phyloP scores from a whole-genome alignment of 163 green algal genomes.

The Scenedesmus sp. region DNA sequence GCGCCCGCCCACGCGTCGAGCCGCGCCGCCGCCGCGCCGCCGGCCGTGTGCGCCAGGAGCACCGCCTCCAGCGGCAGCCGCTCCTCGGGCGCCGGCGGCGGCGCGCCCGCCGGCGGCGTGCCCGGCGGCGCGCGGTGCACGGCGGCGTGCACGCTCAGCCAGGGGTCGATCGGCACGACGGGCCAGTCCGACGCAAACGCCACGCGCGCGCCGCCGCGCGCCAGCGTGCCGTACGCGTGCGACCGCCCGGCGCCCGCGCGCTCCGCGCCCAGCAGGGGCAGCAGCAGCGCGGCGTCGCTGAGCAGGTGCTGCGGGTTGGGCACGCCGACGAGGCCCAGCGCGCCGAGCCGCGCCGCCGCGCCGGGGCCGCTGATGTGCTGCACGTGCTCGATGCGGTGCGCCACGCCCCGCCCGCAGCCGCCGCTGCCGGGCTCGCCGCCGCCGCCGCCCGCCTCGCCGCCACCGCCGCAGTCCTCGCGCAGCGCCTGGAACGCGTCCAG shows the following conservation, averaged over 20 bases:
- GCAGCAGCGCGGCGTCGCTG: slow-evolving; percentile 61
- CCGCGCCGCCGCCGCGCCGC: slow-evolving; percentile 45
- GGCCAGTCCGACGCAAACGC: slow-evolving; percentile 79
- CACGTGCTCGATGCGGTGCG: slow-evolving; percentile 52
- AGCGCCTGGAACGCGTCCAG: slow-evolving; percentile 40
- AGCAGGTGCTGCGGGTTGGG: slow-evolving; percentile 81
- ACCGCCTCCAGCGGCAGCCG: slow-evolving; percentile 52
- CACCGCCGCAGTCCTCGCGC: neutral
- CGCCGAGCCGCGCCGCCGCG: slow-evolving; percentile 24
- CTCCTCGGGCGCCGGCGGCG: slow-evolving; percentile 47
- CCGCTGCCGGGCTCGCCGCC: neutral
- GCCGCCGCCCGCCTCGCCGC: neutral
- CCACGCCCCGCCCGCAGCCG: neutral
- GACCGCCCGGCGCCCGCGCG: slow-evolving; percentile 32
- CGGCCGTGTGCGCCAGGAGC: slow-evolving; percentile 59
- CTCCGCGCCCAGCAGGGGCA: slow-evolving; percentile 41
- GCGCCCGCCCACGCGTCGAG: slow-evolving; percentile 55
- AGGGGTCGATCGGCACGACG: slow-evolving; percentile 67
- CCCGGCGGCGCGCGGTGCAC: slow-evolving; percentile 20
- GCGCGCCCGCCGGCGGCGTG: neutral
- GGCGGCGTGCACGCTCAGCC: slow-evolving; percentile 53
- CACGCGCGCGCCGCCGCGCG: slow-evolving; percentile 45
- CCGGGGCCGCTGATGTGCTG: slow-evolving; percentile 63
- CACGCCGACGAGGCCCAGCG: slow-evolving; percentile 47
- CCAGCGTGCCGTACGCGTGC: slow-evolving; percentile 62